Percentiles rank a stretch among this genome's conserved stretches.
Conservation (phyloP, 1,284 basidiomycete species). For the Ustilago loliicola region DNA sequence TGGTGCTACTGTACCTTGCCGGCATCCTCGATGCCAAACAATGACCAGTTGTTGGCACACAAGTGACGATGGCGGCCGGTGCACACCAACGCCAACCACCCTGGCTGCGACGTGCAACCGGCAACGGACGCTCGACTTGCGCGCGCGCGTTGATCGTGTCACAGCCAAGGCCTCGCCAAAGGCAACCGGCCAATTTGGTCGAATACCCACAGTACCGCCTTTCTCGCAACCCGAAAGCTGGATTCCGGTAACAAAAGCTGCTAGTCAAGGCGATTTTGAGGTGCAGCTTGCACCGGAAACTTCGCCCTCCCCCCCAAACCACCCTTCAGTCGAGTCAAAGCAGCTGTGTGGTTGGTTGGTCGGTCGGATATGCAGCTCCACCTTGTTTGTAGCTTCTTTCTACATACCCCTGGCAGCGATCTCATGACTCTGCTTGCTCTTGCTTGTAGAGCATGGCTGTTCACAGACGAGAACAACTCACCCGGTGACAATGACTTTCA, state of each 20-base stretch:
- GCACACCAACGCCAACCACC: no score
- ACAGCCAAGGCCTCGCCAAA: background rate
- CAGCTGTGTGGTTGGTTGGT: background rate
- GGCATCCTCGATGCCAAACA: no score
- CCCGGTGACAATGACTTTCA: no score
- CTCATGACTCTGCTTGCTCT: background rate
- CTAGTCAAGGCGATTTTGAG: no score
- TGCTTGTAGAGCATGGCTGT: no score
- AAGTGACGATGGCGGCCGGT: no score
- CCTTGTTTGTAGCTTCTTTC: slow-evolving; percentile 12
- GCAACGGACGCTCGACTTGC: background rate
- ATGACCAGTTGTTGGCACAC: no score
- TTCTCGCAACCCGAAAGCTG: background rate
- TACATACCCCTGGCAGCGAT: background rate
- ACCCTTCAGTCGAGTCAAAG: background rate
- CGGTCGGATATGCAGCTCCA: slow-evolving; percentile 18
- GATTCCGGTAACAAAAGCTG: no score
- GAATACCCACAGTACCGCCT: no score
- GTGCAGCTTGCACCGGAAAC: background rate
- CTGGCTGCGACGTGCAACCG: background rate
- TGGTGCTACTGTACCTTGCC: background rate
- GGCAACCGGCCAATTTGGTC: slow-evolving; percentile 4
- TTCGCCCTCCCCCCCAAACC: background rate
- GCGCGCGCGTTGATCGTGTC: background rate
- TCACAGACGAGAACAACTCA: no score